Base-by-base conservation (phyloP, 2,329 filamentous ascomycete species). In the Whalleya microplaca region DNA sequence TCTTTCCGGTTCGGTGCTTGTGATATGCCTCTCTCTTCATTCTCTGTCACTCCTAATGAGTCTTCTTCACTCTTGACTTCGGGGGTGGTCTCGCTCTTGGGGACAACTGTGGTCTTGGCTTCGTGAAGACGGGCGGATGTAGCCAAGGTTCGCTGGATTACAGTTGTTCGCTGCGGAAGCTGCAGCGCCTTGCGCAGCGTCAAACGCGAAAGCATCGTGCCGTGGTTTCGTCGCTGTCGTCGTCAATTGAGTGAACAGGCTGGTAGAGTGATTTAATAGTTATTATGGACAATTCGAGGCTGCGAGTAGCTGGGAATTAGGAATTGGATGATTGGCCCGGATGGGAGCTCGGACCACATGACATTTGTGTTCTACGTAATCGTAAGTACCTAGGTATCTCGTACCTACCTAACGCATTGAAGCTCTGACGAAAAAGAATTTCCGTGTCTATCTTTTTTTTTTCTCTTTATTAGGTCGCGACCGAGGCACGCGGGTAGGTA, bases 1-100 rank as follows among this genome's bases (percentile, higher is more conserved):
- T 77, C 84, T 57, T 81, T 77, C 61, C 92, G 86, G 80, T 99
- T 99, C 20, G 95, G 95, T 29, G 94, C 91, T 80, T 99, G 95
- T 74, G 81, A 76, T 58, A 80, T 72, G 18, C 68, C 69, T 21
- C 65, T 59, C 75, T 88, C 85, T 19, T 75, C 84, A 46, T 72
- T 71, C 61, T 71, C 69, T n/a, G 63, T 53, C 16, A 70, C 53
- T 16, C 72, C 71, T 29, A 78, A 67, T 41, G 66, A 70, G 27
- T 71, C 66, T 63, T 70, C 76, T 59, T 79, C 77, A 63, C 77
- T 71, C 64, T 76, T 75, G 48, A 66, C 67, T 59, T 77, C 74
- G 55, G 78, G 76, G 7, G 76, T 74, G 46, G 79, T 75, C 60
- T 73, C 72, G 59, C 69, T 67, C 56, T 78, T 75, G 55, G 72